Evolutionary conservation across 2,329 filamentous ascomycete genomes (phyloP).

Genomic region (Trichoderma cornu-damae): DNA sequence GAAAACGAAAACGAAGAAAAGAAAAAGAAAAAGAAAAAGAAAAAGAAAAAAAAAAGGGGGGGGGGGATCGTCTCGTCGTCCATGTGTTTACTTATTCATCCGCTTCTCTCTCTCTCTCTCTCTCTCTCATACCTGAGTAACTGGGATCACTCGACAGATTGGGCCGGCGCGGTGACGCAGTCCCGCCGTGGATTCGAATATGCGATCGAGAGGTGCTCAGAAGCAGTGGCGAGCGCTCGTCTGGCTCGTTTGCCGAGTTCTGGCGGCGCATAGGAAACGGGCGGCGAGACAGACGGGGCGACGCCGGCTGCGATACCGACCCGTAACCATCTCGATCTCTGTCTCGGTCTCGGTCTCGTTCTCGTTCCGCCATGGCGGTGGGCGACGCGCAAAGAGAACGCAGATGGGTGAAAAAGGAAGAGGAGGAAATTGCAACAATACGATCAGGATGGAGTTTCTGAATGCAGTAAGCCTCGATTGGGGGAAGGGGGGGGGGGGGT

Average conservation of each 20-base stretch:
- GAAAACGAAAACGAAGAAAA: too few relatives aligned
- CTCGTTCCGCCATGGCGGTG: slow-evolving; percentile 31
- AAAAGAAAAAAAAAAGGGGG: too few relatives aligned
- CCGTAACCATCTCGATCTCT: slow-evolving; percentile 26
- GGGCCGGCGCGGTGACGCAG: slow-evolving; percentile 27
- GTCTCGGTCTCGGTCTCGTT: too few relatives aligned
- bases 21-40: too few relatives aligned
- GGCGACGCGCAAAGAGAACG: background rate
- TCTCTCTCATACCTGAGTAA: slow-evolving; percentile 34
- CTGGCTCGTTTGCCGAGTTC: slow-evolving; percentile 31
- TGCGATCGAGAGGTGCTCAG: slow-evolving; percentile 37
- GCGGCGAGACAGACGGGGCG: slow-evolving; percentile 31
- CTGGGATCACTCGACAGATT: slow-evolving; percentile 40
- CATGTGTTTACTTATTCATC: background rate
- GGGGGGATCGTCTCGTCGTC: too few relatives aligned
- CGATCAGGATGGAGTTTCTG: background rate
- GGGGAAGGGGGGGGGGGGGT: slow-evolving; percentile 2
- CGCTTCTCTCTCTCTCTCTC: background rate
- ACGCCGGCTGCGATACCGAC: slow-evolving; percentile 31
- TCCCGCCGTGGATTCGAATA: slow-evolving; percentile 37
- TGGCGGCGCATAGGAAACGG: slow-evolving; percentile 26
- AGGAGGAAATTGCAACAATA: background rate
- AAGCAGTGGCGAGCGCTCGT: slow-evolving; percentile 44
- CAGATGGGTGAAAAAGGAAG: background rate
- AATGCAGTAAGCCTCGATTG: slow-evolving; percentile 8